phyloP scores from a whole-genome alignment of 768 basidiomycete genomes.

The Amanita phalloides region DNA sequence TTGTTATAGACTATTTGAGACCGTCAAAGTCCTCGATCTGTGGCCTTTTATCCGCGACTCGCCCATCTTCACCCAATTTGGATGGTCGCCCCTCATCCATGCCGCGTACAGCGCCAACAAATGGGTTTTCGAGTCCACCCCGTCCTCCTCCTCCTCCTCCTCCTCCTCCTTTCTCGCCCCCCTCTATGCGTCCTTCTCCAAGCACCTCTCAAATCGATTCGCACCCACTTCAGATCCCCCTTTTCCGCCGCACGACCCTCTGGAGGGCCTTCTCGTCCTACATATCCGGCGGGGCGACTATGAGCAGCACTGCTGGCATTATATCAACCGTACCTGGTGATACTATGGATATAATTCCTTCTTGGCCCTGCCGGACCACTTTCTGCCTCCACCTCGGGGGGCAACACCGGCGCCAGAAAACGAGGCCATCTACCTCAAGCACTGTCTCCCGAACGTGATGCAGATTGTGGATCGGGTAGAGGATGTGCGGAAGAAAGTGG shows the following conservation, averaged over 20 bases:
- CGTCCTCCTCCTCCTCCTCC: background rate
- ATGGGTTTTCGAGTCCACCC: background rate
- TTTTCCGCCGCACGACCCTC: background rate
- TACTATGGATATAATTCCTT: constrained; percentile 12
- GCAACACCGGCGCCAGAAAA: constrained; percentile 10
- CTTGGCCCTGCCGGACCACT: constrained; percentile 8
- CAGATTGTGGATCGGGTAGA: constrained; percentile 37
- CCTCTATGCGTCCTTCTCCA: background rate
- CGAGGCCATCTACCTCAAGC: constrained; percentile 24
- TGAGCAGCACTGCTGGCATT: constrained; percentile 8
- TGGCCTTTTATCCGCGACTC: constrained; percentile 10
- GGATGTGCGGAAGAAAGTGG: constrained; percentile 14
- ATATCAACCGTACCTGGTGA: constrained; percentile 1
- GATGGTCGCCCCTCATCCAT: background rate
- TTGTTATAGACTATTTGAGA: constrained; percentile 8
- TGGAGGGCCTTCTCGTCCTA: constrained; percentile 7
- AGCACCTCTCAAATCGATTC: background rate
- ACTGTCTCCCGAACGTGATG: constrained; percentile 41
- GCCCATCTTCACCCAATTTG: constrained; percentile 7
- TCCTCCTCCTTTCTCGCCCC: background rate
- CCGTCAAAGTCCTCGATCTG: constrained; percentile 5
- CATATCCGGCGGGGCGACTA: constrained; percentile 13
- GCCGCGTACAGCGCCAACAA: too few relatives aligned
- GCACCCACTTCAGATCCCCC: background rate
- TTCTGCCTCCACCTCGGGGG: background rate